A percentile compares a stretch with the other conserved stretches of the same genome.
Conservation (phyloP, 805 yeast genomes). For the Nakazawaea laoshanensis region DNA sequence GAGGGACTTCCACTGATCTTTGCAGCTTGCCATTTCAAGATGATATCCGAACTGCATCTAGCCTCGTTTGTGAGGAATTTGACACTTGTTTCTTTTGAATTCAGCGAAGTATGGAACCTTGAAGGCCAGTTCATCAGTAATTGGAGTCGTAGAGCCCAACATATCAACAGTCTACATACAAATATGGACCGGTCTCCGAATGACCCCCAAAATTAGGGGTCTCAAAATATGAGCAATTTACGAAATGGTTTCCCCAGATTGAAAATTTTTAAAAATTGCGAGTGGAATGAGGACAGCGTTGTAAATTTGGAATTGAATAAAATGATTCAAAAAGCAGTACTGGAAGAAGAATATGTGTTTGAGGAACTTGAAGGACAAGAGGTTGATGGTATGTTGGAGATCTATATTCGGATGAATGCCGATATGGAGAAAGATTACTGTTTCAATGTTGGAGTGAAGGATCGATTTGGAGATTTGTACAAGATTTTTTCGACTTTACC, state of each 20-base stretch:
- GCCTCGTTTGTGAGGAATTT: slow-evolving; percentile 60
- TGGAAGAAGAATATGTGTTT: slow-evolving; percentile 9
- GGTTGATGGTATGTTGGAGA: slow-evolving; percentile 23
- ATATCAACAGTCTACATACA: no score
- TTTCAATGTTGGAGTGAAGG: slow-evolving; percentile 57
- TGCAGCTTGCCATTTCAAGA: slow-evolving; percentile 68
- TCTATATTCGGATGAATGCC: slow-evolving; percentile 74
- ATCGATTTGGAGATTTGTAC: slow-evolving; percentile 51
- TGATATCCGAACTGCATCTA: slow-evolving; percentile 51
- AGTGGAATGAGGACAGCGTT: no score
- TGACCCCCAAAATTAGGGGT: no score
- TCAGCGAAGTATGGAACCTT: slow-evolving; percentile 70
- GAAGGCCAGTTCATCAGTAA: slow-evolving; percentile 47
- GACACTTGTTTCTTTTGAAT: slow-evolving; percentile 56
- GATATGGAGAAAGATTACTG: slow-evolving; percentile 87
- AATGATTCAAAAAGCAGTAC: slow-evolving; percentile 1
- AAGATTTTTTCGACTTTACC: slow-evolving; percentile 61
- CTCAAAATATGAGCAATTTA: no score
- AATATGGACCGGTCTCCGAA: no score
- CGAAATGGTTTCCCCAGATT: no score
- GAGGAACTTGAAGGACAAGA: slow-evolving; percentile 10
- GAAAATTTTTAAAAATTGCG: no score
- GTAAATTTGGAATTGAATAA: no score
- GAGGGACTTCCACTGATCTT: slow-evolving; percentile 70
- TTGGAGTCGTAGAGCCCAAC: slow-evolving; percentile 63